Base-by-base conservation (phyloP, 1,284 basidiomycete species). In the Pascua guehoae region DNA sequence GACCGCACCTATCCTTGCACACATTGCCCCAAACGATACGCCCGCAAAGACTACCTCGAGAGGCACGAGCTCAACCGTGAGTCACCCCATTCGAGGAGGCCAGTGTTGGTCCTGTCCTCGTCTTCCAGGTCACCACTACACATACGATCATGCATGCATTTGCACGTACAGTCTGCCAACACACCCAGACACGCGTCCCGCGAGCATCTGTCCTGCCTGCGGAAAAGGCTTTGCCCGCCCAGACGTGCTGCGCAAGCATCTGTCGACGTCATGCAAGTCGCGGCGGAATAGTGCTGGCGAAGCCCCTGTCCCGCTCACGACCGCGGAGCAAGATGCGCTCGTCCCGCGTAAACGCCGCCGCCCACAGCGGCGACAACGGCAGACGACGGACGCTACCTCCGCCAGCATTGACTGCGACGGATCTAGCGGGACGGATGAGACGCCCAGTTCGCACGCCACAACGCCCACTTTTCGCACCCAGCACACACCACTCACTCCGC, bases 1-100 rank as follows among this genome's bases (percentile, higher is more conserved):
- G 57, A 57, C 43, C 57, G 57, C 43, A 56, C 58, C 49, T 63
- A 56, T 15, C 56, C 46, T 36, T 63, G 62, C 51, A n/a, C 47
- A 17, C 56, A 58, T 45, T 63, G 62, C 18, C 53, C 55, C 12
- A 63, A 63, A 54, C 56, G 58, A 32, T 63, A 63, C 40, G 56
- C 55, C 1, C 62, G 62, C 51, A 57, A 60, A 16, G 62, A 63
- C 58, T 63, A 63, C 49, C 56, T 63, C 12, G 62, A 63, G 49
- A 55, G 62, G 14, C 62, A 63, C 37, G 58, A 60, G 51, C 58
- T 63, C 17, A 63, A 63, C 50, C 62, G 62, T 63, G 49, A 60
- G 62, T 63, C 24, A 32, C 24, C 24, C 24, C 24, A n/a, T n/a
- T n/a, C n/a, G n/a, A n/a, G n/a, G n/a, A n/a, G n/a, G n/a, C n/a